Percentiles rank a stretch among this genome's conserved stretches.
Conservation (phyloP, 805 yeast species). For the Nakazawaea anatomiae region DNA sequence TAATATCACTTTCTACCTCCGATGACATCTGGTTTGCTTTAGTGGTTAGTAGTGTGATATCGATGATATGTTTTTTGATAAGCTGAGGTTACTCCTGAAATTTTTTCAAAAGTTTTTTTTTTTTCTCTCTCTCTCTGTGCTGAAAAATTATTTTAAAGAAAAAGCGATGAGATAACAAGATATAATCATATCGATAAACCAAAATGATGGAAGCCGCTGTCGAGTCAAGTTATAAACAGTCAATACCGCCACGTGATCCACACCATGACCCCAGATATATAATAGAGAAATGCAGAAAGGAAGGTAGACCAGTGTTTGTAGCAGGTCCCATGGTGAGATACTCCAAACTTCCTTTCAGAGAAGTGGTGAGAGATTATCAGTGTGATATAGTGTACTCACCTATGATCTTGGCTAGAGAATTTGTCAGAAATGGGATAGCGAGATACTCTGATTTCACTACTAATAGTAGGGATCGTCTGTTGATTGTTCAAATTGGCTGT, state of each 20-base stretch:
- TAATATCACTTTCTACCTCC: background rate
- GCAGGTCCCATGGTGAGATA: slow-evolving; percentile 98
- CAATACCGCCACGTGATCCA: slow-evolving; percentile 28
- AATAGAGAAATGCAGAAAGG: slow-evolving; percentile 37
- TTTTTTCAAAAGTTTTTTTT: no score
- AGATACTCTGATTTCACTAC: slow-evolving; percentile 83
- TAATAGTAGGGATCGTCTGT: slow-evolving; percentile 58
- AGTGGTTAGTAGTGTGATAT: no score
- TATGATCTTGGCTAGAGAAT: slow-evolving; percentile 94
- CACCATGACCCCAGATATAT: slow-evolving; percentile 49
- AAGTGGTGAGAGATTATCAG: slow-evolving; percentile 63
- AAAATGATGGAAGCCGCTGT: no score
- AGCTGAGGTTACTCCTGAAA: no score
- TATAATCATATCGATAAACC: no score
- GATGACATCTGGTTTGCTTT: background rate
- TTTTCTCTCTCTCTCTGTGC: no score
- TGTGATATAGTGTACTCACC: slow-evolving; percentile 90
- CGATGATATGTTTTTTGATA: no score
- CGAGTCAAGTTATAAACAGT: background rate
- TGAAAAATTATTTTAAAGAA: no score
- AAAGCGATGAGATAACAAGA: no score
- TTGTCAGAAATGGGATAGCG: slow-evolving; percentile 79
- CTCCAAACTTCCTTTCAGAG: slow-evolving; percentile 88
- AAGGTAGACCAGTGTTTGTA: slow-evolving; percentile 52
- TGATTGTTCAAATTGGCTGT: slow-evolving; percentile 87